Percentiles rank a stretch among this genome's conserved stretches.
phyloP scores from a whole-genome alignment of 768 basidiomycete species.

The Suillus subluteus region DNA sequence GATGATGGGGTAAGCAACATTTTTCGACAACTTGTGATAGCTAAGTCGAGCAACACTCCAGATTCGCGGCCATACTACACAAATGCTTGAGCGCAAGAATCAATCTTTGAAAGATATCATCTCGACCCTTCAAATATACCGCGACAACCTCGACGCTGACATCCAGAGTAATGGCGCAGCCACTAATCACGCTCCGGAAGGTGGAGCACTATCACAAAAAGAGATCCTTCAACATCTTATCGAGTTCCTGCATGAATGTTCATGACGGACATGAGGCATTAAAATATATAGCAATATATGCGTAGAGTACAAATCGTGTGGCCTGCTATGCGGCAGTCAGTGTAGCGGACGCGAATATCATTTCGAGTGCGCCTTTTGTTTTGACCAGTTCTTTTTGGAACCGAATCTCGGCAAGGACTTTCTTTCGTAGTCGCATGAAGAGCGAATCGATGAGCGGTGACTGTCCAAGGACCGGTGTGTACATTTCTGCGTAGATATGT shows the following conservation, averaged over 20 bases:
- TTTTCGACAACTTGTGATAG: neutral
- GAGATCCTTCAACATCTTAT: slow-evolving; percentile 74
- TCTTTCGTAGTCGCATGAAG: slow-evolving; percentile 79
- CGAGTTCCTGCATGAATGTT: slow-evolving; percentile 51
- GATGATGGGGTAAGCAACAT: slow-evolving; percentile 84
- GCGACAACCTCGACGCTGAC: slow-evolving; percentile 71
- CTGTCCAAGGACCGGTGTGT: slow-evolving; percentile 88
- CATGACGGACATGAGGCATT: slow-evolving; percentile 21
- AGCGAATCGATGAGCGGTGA: slow-evolving; percentile 90
- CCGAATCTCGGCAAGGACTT: slow-evolving; percentile 81
- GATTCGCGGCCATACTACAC: slow-evolving; percentile 76
- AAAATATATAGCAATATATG: slow-evolving; percentile 18
- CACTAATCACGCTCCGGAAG: slow-evolving; percentile 35
- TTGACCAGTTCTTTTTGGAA: slow-evolving; percentile 88
- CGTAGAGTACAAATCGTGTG: slow-evolving; percentile 21
- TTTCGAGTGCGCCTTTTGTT: slow-evolving; percentile 85
- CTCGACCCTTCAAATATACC: slow-evolving; percentile 69
- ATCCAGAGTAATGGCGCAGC: slow-evolving; percentile 31
- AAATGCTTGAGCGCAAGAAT: slow-evolving; percentile 77
- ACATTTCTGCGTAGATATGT: slow-evolving; percentile 69
- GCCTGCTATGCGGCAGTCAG: slow-evolving; percentile 30
- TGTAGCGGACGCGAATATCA: slow-evolving; percentile 74
- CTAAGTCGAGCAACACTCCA: slow-evolving; percentile 32
- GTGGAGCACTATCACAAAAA: slow-evolving; percentile 56
- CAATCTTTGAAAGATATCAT: slow-evolving; percentile 73